Conservation (phyloP, 345 rosid species). For the Syzygium aqueum region DNA sequence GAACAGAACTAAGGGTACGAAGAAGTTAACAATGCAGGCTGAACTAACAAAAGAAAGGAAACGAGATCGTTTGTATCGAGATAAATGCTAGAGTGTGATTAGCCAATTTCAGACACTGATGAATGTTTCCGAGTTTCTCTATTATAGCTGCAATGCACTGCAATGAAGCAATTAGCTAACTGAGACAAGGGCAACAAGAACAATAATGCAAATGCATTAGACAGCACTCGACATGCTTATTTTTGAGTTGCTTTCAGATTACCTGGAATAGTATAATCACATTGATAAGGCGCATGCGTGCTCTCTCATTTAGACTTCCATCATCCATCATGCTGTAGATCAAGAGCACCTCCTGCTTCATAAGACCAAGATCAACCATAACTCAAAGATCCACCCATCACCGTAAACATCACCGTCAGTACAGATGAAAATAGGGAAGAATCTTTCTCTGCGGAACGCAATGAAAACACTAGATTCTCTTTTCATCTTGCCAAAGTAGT, state of each 20-base stretch:
- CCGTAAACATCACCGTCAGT: not conserved
- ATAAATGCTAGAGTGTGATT: not conserved
- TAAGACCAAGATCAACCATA: not conserved
- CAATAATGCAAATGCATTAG: not conserved
- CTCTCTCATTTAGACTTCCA: slow-evolving; percentile 1
- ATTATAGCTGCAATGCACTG: not conserved
- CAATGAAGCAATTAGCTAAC: not conserved
- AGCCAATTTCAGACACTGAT: not conserved
- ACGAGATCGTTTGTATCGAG: not conserved
- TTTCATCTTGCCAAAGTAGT: not conserved
- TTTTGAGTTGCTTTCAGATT: not conserved
- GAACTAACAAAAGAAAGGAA: not conserved
- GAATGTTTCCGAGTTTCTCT: not conserved
- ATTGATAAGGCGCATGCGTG: slow-evolving; percentile 8
- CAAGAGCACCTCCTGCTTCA: slow-evolving; percentile 4
- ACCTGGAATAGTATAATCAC: slow-evolving; percentile 5
- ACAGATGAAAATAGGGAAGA: not conserved
- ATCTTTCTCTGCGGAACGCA: not conserved
- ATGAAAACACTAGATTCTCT: not conserved
- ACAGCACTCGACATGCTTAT: not conserved
- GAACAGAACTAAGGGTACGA: not conserved
- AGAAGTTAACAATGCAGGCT: not conserved
- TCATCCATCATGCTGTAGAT: not conserved
- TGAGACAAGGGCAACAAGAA: not conserved
- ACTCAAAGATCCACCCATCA: not conserved